Evolutionary conservation across 257 asterid species (phyloP).

Genomic region (Solanum chmielewskii): DNA sequence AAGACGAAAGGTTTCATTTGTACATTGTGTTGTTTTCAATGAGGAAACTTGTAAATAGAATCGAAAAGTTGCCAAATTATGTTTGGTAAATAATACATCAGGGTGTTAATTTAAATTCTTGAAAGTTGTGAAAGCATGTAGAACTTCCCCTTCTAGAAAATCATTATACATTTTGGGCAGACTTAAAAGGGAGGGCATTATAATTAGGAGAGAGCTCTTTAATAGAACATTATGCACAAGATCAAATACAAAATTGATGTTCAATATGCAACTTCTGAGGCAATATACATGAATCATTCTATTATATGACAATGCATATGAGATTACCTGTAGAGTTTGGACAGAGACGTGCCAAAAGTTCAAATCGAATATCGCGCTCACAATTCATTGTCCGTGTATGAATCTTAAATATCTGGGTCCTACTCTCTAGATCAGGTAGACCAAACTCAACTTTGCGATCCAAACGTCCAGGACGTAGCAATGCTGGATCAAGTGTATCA

Average conservation of each 20-base stretch:
- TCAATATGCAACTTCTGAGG: not conserved
- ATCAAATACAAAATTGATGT: not conserved
- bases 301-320: not conserved
- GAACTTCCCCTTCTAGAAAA: not conserved
- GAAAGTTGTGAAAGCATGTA: not conserved
- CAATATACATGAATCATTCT: not conserved
- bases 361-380: constrained; percentile 68
- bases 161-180: not conserved
- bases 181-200: not conserved
- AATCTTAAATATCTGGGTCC: constrained; percentile 71
- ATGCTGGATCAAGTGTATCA: constrained; percentile 93
- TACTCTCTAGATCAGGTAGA: constrained; percentile 78
- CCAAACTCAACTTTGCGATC: constrained; percentile 98
- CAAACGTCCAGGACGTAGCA: constrained; percentile 84
- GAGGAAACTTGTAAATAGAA: not conserved
- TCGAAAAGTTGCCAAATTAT: not conserved
- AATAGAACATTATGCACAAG: not conserved
- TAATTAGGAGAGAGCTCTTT: not conserved
- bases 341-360: constrained; percentile 85
- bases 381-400: constrained; percentile 84
- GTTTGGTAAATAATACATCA: not conserved
- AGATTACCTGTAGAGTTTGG: constrained; percentile 85
- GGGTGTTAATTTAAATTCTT: not conserved
- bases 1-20: not conserved
- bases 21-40: not conserved